Evolutionary conservation across 352 stramenopile species (phyloP), one percentile per base, ranked within the genome.

Genomic region (Salisapilia sapeloensis): DNA sequence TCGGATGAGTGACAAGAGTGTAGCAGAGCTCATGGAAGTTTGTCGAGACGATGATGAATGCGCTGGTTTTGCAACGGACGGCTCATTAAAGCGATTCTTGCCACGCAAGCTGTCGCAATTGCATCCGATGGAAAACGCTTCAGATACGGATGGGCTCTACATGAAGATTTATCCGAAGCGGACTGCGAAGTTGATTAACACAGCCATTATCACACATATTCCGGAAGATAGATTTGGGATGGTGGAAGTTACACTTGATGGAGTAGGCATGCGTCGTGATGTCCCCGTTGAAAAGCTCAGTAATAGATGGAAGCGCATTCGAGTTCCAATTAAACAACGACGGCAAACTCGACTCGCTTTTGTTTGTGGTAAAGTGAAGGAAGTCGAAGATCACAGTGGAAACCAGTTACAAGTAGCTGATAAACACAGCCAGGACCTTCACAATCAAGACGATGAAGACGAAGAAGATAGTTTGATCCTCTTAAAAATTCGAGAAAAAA

Each of bases 71-170:
- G 59, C 67, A 3, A 82, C 71, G 0, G 63, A 87, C 37, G 62
- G 71, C 5, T 38, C 65, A 6, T 49, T 87, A 24, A 87, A 87
- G 47, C 57, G 67, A 4, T 84, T 87, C 27, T 50, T 87, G 13
- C 67, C 65, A 2, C 54, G 71, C 2, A 64, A 81, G 37, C 51
- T 87, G 2, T 83, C 67, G 12, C 71, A 84, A 15, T 47, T 87
- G 3, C 53, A 79, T 21, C 35, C 51, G 0, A 81, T 84, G 56
- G 12, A 22, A 15, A 20, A 27, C n/a, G 22, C 28, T 42, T n/a
- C 20, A 20, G 35, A 11, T 8, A 18, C 48, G 2, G 58, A 67
- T 16, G 67, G 67, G 5, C 44, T 83, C 2, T 80, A 76, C 22
- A 54, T 80, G 21, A 83, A 83, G 18, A 32, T 72, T 8, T 60